Conservation (phyloP, 441 rosid genomes). For the Gossypium schwendimanii region DNA sequence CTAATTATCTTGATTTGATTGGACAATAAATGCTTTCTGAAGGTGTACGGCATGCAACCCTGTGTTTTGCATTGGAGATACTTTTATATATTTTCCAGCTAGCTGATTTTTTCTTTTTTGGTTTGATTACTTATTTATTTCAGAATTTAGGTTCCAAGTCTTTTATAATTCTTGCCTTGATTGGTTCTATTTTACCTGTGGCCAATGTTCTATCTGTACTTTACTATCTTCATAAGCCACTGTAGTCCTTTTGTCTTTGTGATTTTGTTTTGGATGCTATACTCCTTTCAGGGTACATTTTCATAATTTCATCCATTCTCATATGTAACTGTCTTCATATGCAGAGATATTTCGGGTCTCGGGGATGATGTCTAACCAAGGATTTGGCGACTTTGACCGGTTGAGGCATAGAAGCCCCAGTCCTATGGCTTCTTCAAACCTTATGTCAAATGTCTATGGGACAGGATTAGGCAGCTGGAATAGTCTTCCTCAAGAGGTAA, state of each 20-base stretch:
- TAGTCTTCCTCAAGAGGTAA: conserved; percentile 74
- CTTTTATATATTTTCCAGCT: not conserved
- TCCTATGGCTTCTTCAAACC: conserved; percentile 93
- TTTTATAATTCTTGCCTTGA: not conserved
- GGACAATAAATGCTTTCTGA: not conserved
- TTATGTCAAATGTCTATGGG: conserved; percentile 58
- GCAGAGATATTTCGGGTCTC: conserved; percentile 80
- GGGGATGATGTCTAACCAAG: conserved; percentile 86
- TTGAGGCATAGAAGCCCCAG: conserved; percentile 88
- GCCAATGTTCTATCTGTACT: not conserved
- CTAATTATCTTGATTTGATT: not conserved
- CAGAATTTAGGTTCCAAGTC: not conserved
- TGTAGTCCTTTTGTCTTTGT: not conserved
- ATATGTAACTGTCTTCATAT: not conserved
- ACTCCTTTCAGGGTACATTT: not conserved
- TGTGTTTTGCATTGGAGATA: not conserved
- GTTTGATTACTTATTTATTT: not conserved
- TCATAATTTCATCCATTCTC: not conserved
- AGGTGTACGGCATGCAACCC: not conserved
- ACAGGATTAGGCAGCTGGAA: conserved; percentile 67
- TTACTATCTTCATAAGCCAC: conserved; percentile 2
- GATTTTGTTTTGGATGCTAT: not conserved
- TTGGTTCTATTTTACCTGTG: not conserved
- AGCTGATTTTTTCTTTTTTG: not conserved
- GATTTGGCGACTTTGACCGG: conserved; percentile 76